Conservation (phyloP, 768 basidiomycete species). For the Lentinula sp. region DNA sequence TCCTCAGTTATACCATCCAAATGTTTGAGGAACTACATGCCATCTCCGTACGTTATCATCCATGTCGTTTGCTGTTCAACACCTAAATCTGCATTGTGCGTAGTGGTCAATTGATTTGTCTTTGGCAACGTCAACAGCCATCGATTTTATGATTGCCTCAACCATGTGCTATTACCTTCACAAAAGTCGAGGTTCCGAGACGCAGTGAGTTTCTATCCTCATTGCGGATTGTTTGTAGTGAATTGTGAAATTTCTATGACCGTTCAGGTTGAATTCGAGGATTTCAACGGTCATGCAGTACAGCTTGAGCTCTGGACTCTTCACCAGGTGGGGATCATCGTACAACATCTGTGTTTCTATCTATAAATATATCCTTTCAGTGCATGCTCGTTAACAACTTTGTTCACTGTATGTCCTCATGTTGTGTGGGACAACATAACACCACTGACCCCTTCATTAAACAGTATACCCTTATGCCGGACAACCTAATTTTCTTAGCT, state of each 20-base stretch:
- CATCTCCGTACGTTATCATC: slow-evolving; percentile 22
- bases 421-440: background rate
- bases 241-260: background rate
- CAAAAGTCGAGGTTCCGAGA: slow-evolving; percentile 17
- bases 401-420: slow-evolving; percentile 30
- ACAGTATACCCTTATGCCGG: slow-evolving; percentile 36
- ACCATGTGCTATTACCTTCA: slow-evolving; percentile 30
- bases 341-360: background rate
- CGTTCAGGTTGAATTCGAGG: slow-evolving; percentile 23
- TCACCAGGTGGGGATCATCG: slow-evolving; percentile 26
- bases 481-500: slow-evolving; percentile 36
- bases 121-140: slow-evolving; percentile 33
- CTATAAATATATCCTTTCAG: slow-evolving; percentile 18
- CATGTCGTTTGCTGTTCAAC: background rate
- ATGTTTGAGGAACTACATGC: slow-evolving; percentile 22
- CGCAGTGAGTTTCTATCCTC: background rate
- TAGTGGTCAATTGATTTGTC: slow-evolving; percentile 39
- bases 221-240: background rate
- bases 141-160: slow-evolving; percentile 35
- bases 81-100: background rate
- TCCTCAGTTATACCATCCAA: slow-evolving; percentile 23
- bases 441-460: background rate
- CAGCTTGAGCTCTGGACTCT: slow-evolving; percentile 28
- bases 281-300: slow-evolving; percentile 31
- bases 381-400: slow-evolving; percentile 36